Evolutionary conservation across 768 basidiomycete genomes (phyloP).

Genomic region (Pulveroboletus sp.): DNA sequence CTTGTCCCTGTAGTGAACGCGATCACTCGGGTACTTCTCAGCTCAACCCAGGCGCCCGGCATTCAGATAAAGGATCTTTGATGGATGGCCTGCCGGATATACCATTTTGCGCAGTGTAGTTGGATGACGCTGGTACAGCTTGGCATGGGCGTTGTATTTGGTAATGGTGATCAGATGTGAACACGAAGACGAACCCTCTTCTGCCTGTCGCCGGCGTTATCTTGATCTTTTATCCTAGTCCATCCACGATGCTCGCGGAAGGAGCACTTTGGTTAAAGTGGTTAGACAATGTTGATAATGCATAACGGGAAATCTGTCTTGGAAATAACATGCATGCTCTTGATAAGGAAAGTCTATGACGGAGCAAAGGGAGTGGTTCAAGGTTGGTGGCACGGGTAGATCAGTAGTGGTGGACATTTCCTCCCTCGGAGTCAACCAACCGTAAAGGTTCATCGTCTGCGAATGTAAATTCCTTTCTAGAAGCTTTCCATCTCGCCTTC

Average conservation of each 20-base stretch:
- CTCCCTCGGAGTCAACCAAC: slow-evolving; percentile 9
- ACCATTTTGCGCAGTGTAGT: slow-evolving; percentile 1
- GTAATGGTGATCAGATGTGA: slow-evolving; percentile 22
- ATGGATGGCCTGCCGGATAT: slow-evolving; percentile 2
- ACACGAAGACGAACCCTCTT: background rate
- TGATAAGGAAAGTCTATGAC: no score
- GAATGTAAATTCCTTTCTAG: slow-evolving; percentile 11
- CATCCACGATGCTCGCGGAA: background rate
- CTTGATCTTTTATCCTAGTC: no score
- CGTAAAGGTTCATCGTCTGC: slow-evolving; percentile 4
- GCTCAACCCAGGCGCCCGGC: slow-evolving; percentile 83
- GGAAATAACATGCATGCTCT: background rate
- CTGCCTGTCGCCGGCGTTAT: background rate
- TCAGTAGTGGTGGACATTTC: slow-evolving; percentile 5
- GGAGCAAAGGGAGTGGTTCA: background rate
- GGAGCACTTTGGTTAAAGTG: background rate
- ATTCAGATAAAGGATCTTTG: slow-evolving; percentile 81
- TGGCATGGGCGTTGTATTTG: slow-evolving; percentile 19
- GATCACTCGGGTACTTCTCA: slow-evolving; percentile 79
- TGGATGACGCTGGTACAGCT: slow-evolving; percentile 18
- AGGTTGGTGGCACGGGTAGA: background rate
- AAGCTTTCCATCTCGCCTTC: slow-evolving; percentile 31
- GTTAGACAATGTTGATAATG: slow-evolving; percentile 1
- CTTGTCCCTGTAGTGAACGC: slow-evolving; percentile 49
- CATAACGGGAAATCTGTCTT: background rate